Conservation (phyloP, 2,329 filamentous ascomycete genomes). For the Penicillium sp. region DNA sequence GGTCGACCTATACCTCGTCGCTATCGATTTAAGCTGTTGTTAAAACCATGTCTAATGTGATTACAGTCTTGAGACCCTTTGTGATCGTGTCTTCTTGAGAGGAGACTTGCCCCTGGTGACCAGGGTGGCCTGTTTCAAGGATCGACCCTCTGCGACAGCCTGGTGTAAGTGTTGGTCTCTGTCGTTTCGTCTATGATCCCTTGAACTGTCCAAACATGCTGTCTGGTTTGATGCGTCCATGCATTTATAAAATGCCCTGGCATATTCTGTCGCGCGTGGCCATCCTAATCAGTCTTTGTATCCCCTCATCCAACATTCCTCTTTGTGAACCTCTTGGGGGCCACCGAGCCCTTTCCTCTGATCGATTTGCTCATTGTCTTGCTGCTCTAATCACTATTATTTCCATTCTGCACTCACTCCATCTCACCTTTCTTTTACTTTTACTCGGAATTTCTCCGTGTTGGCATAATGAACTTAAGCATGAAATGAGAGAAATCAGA, state of each 20-base stretch:
- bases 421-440: neutral
- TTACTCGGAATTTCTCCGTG: neutral
- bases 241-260: neutral
- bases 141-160: neutral
- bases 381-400: neutral
- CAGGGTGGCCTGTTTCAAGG: neutral
- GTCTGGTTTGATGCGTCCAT: neutral
- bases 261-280: neutral
- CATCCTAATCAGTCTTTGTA: neutral
- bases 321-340: neutral
- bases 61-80: neutral
- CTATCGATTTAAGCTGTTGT: neutral
- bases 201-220: neutral
- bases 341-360: neutral
- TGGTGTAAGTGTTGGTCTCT: conserved; percentile 3
- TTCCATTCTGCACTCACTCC: neutral
- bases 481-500: neutral
- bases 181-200: neutral
- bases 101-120: neutral
- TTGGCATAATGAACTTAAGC: neutral
- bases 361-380: neutral
- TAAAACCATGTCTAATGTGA: neutral
- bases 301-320: neutral
- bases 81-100: neutral
- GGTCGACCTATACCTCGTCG: neutral